These are phyloP conservation scores for Geranomyces variabilis DNA, from an alignment of 192 early-diverging fungal genomes.

Conservation along the genomic window DNA sequence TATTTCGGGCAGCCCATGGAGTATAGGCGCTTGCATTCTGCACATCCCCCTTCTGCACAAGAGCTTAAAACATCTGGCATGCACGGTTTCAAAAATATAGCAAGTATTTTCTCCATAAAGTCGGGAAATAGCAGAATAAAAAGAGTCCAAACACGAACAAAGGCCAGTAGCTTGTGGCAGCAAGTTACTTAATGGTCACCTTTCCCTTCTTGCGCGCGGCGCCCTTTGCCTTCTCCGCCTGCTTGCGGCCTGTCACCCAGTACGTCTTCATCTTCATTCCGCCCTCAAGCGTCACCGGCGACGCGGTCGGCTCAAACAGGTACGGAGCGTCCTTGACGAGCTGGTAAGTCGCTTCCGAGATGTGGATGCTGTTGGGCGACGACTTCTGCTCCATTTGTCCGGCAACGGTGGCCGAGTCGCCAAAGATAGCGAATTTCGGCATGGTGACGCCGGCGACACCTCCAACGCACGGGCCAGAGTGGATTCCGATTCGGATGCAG, in stretches of 20 bases:
- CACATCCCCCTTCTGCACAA: too few relatives aligned
- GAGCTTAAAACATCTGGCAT: too few relatives aligned
- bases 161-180: too few relatives aligned
- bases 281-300: constrained; percentile 22
- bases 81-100: too few relatives aligned
- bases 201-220: neutral
- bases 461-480: constrained; percentile 49
- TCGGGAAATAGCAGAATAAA: too few relatives aligned
- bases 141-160: too few relatives aligned
- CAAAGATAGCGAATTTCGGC: constrained; percentile 53
- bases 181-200: constrained; percentile 8
- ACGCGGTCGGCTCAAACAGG: constrained; percentile 7
- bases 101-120: too few relatives aligned
- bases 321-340: constrained; percentile 34
- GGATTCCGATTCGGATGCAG: constrained; percentile 52
- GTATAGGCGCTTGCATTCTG: too few relatives aligned
- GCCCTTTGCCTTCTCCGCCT: neutral
- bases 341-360: constrained; percentile 42
- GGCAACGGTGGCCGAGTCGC: constrained; percentile 49
- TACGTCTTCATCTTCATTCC: constrained; percentile 36
- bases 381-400: constrained; percentile 51
- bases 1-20: too few relatives aligned
- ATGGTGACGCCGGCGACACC: constrained; percentile 50
- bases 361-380: constrained; percentile 45
- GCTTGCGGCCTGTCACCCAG: constrained; percentile 44